Conservation (phyloP, 495 filamentous ascomycete genomes). For the Hypoxylon cercidicola region DNA sequence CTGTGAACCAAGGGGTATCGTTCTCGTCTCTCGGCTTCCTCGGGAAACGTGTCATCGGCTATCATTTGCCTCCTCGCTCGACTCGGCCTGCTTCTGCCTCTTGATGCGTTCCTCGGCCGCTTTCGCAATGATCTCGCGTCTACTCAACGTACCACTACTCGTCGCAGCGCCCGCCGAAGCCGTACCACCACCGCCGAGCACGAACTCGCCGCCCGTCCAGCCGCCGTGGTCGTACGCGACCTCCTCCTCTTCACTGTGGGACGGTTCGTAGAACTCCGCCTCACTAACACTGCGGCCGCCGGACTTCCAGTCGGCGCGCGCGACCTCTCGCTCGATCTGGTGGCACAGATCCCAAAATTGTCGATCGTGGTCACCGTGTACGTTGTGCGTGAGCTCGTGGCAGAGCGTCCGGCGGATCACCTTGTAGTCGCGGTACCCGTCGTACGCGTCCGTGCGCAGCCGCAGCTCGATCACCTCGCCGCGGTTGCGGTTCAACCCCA, state of each 20-base stretch:
- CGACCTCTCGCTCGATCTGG: slow-evolving; percentile 89
- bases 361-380: slow-evolving; percentile 81
- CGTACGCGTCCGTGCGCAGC: slow-evolving; percentile 89
- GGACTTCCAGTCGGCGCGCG: slow-evolving; percentile 75
- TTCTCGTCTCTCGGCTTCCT: too few species aligned
- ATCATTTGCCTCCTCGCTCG: slow-evolving; percentile 31
- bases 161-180: slow-evolving; percentile 12
- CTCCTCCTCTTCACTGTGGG: slow-evolving; percentile 63
- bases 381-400: slow-evolving; percentile 95
- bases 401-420: slow-evolving; percentile 91
- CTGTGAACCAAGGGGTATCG: too few species aligned
- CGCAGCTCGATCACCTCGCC: slow-evolving; percentile 94
- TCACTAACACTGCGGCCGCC: slow-evolving; percentile 72
- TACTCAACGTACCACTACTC: slow-evolving; percentile 47
- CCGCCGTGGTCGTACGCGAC: slow-evolving; percentile 78
- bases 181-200: slow-evolving; percentile 70
- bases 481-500: slow-evolving; percentile 87
- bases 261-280: slow-evolving; percentile 75
- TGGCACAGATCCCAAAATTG: slow-evolving; percentile 89
- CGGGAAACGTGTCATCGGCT: slow-evolving; percentile 1
- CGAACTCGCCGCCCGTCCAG: slow-evolving; percentile 89
- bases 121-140: slow-evolving; percentile 77
- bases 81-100: slow-evolving; percentile 60
- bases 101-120: slow-evolving; percentile 79
- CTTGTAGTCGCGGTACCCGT: slow-evolving; percentile 92